These are phyloP conservation scores for Actinomortierella ambigua DNA, from an alignment of 371 early-diverging fungal species.

Conservation along the genomic window DNA sequence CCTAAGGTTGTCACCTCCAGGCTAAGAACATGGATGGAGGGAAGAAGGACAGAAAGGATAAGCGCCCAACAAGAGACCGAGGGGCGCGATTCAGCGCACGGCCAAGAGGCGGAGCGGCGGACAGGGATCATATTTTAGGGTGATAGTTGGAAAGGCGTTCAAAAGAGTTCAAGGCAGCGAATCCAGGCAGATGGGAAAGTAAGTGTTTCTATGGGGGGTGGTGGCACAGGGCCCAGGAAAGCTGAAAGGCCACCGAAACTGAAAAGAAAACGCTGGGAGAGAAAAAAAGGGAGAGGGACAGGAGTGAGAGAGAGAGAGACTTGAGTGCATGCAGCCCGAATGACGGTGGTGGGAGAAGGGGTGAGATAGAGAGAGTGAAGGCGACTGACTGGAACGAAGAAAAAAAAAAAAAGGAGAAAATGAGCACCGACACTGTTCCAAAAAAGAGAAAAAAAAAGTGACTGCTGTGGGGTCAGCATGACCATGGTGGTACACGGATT, in stretches of 20 bases:
- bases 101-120: background rate
- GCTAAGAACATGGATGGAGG: constrained; percentile 27
- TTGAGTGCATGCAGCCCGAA: too few relatives aligned
- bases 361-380: constrained; percentile 3
- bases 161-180: too few relatives aligned
- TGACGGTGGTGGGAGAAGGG: constrained; percentile 7
- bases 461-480: too few relatives aligned
- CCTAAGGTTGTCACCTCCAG: constrained; percentile 8
- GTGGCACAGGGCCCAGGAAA: too few relatives aligned
- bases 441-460: too few relatives aligned
- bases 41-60: constrained; percentile 31
- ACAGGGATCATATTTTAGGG: too few relatives aligned
- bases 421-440: background rate
- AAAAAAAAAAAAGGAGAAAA: background rate
- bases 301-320: background rate
- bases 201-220: too few relatives aligned
- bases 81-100: constrained; percentile 26
- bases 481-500: too few relatives aligned
- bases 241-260: background rate
- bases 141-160: too few relatives aligned
- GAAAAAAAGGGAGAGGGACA: background rate
- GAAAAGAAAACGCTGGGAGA: constrained; percentile 1
- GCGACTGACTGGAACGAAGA: background rate
- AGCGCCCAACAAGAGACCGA: constrained; percentile 41
- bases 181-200: too few relatives aligned